phyloP scores from a whole-genome alignment of 805 yeast genomes.

The Wickerhamomyces silvicola region DNA sequence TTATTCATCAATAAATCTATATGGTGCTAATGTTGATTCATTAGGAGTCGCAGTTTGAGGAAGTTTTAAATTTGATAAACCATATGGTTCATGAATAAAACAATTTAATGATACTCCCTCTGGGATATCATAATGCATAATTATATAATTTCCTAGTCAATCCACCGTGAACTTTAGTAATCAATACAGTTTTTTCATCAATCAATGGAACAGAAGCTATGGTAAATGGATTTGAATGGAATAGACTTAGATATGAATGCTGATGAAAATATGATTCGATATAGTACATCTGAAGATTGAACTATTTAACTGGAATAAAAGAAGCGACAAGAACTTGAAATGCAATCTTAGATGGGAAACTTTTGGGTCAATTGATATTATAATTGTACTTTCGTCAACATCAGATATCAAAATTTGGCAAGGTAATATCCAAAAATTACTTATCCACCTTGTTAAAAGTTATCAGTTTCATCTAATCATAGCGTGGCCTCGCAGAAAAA shows the following conservation, averaged over 20 bases:
- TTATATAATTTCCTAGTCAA: conserved; percentile 17
- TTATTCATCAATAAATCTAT: no score
- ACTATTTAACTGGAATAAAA: conserved; percentile 5
- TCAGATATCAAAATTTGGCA: no score
- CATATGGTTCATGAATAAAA: conserved; percentile 24
- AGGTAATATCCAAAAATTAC: no score
- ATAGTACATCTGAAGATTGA: neutral
- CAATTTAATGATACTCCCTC: conserved; percentile 8
- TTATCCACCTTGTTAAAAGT: no score
- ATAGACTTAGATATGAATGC: conserved; percentile 10
- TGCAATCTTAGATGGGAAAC: neutral
- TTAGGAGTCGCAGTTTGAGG: conserved; percentile 3
- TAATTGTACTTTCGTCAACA: conserved; percentile 6
- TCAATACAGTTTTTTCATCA: conserved; percentile 3
- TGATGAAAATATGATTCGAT: neutral
- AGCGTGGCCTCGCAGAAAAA: no score
- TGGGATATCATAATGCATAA: neutral
- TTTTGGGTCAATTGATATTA: conserved; percentile 10
- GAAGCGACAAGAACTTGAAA: conserved; percentile 1
- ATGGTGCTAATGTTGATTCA: no score
- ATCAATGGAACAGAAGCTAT: conserved; percentile 16
- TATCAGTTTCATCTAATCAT: no score
- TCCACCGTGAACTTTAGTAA: conserved; percentile 18
- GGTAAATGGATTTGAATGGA: conserved; percentile 24
- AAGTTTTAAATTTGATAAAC: conserved; percentile 13